A percentile compares a stretch with the other conserved stretches of the same genome.
phyloP scores from a whole-genome alignment of 768 basidiomycete species.

The Lactarius tabidus region DNA sequence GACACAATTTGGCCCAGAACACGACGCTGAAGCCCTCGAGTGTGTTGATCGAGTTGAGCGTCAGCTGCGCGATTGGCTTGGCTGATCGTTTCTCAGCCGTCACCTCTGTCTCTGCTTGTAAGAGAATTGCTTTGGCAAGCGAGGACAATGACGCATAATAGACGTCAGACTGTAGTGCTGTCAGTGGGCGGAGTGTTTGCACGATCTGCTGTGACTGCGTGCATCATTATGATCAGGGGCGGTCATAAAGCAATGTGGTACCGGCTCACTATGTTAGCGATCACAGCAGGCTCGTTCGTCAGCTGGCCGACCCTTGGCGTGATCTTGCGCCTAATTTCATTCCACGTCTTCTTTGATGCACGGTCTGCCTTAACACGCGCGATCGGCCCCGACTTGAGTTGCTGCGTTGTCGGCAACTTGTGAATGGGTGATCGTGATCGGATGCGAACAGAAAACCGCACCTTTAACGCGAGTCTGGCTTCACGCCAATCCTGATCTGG shows the following conservation, averaged over 20 bases:
- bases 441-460: constrained; percentile 30
- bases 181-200: constrained; percentile 37
- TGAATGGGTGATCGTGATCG: constrained; percentile 23
- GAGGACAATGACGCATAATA: constrained; percentile 81
- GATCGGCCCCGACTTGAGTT: constrained; percentile 62
- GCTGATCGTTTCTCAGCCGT: constrained; percentile 85
- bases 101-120: constrained; percentile 93
- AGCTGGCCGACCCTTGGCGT: constrained; percentile 86
- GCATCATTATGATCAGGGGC: constrained; percentile 25
- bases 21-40: constrained; percentile 61
- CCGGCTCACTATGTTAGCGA: constrained; percentile 58
- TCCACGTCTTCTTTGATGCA: constrained; percentile 57
- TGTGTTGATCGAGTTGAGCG: constrained; percentile 59
- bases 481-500: constrained; percentile 62
- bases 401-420: constrained; percentile 36
- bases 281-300: constrained; percentile 62
- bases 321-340: constrained; percentile 66
- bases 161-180: constrained; percentile 36
- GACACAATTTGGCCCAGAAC: constrained; percentile 81
- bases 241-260: constrained; percentile 15
- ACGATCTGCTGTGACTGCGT: constrained; percentile 41
- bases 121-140: constrained; percentile 81
- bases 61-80: constrained; percentile 72
- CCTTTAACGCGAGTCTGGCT: constrained; percentile 52
- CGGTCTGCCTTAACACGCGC: constrained; percentile 57